Conservation (phyloP, 2,329 filamentous ascomycete species). For the Massarina eburnea region DNA sequence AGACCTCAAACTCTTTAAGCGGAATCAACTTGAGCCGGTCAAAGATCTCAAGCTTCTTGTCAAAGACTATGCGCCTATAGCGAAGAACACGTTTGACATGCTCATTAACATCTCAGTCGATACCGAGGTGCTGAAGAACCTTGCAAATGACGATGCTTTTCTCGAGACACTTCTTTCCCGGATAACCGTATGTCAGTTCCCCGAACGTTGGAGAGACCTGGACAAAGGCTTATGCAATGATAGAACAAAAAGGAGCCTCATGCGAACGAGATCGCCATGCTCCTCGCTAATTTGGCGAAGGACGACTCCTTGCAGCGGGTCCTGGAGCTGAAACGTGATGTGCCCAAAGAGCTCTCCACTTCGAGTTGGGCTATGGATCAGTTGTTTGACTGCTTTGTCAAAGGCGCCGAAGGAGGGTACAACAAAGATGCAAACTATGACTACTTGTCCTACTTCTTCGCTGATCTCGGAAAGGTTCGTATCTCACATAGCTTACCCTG, state of each 20-base stretch:
- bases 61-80: conserved; percentile 83
- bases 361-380: conserved; percentile 81
- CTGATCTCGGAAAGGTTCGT: conserved; percentile 74
- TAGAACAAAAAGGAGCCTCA: conserved; percentile 75
- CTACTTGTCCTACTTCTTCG: conserved; percentile 92
- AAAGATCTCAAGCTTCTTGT: conserved; percentile 86
- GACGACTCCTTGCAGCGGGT: conserved; percentile 71
- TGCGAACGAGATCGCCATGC: conserved; percentile 84
- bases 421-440: conserved; percentile 87
- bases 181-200: conserved; percentile 70
- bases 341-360: conserved; percentile 70
- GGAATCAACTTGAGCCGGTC: conserved; percentile 73
- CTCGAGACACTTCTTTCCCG: conserved; percentile 71
- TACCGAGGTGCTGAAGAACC: conserved; percentile 68
- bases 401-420: conserved; percentile 77
- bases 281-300: conserved; percentile 90
- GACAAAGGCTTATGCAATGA: conserved; percentile 69
- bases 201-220: conserved; percentile 53
- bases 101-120: conserved; percentile 85
- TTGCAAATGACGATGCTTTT: conserved; percentile 80
- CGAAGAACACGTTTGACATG: conserved; percentile 89
- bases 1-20: conserved; percentile 82
- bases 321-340: conserved; percentile 65
- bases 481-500: background rate
- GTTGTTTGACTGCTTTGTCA: conserved; percentile 93